A percentile compares a stretch with the other conserved stretches of the same genome.
Conservation (phyloP, 2,329 filamentous ascomycete species). For the Bisporella sp. region DNA sequence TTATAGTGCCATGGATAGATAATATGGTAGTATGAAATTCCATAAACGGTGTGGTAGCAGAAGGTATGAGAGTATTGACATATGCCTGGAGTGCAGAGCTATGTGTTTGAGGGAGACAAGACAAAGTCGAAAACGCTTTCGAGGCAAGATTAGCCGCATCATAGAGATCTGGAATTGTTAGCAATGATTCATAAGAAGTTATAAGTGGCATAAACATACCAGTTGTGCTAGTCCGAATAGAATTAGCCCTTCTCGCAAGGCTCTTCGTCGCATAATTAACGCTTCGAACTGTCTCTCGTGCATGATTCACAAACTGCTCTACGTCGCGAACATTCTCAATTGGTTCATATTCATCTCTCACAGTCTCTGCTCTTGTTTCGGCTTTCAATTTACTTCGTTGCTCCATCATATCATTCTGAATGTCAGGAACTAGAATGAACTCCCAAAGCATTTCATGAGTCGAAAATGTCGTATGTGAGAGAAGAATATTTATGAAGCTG, state of each 20-base stretch:
- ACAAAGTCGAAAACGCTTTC: slow-evolving; percentile 45
- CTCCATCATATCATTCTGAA: slow-evolving; percentile 84
- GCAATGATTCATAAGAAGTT: slow-evolving; percentile 9
- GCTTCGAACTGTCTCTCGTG: slow-evolving; percentile 79
- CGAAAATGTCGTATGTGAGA: slow-evolving; percentile 85
- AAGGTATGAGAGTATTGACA: slow-evolving; percentile 55
- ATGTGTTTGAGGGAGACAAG: slow-evolving; percentile 63
- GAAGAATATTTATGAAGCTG: slow-evolving; percentile 77
- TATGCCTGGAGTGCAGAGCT: slow-evolving; percentile 67
- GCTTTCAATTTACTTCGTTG: slow-evolving; percentile 84
- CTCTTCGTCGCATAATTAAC: slow-evolving; percentile 79
- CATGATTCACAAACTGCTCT: slow-evolving; percentile 87
- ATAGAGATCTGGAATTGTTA: slow-evolving; percentile 52
- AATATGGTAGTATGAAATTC: slow-evolving; percentile 70
- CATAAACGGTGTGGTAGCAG: slow-evolving; percentile 65
- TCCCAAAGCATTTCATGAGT: slow-evolving; percentile 99
- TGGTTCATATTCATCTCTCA: slow-evolving; percentile 83
- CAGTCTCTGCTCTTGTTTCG: slow-evolving; percentile 71
- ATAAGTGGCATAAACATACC: slow-evolving; percentile 37
- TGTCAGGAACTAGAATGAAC: slow-evolving; percentile 93
- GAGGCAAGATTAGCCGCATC: slow-evolving; percentile 55
- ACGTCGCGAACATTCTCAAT: slow-evolving; percentile 80
- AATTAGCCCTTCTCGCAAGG: slow-evolving; percentile 73
- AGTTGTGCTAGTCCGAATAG: slow-evolving; percentile 55
- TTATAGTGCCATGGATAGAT: slow-evolving; percentile 76